A percentile compares a stretch with the other conserved stretches of the same genome.
phyloP scores from a whole-genome alignment of 805 yeast genomes.

The Candida namnaoensis region DNA sequence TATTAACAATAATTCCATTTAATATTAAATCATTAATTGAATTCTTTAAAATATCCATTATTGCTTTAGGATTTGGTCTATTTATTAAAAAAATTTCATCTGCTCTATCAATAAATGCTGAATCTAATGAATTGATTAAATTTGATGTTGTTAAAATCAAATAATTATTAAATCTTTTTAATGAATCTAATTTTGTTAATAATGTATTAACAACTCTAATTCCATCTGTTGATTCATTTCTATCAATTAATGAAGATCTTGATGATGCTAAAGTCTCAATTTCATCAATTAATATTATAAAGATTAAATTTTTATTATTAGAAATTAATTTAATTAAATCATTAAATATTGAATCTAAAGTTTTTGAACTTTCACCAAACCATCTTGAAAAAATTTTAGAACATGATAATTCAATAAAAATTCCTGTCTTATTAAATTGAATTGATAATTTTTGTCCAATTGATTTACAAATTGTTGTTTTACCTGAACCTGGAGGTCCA shows the following conservation, averaged over 20 bases:
- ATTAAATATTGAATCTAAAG: constrained; percentile 25
- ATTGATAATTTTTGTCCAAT: constrained; percentile 31
- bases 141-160: constrained; percentile 34
- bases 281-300: constrained; percentile 35
- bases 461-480: constrained; percentile 32
- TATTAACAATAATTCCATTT: constrained; percentile 6
- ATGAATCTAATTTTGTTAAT: constrained; percentile 30
- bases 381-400: constrained; percentile 35
- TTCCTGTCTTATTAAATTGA: constrained; percentile 15
- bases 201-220: constrained; percentile 35
- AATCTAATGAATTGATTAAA: constrained; percentile 26
- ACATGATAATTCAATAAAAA: constrained; percentile 32
- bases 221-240: constrained; percentile 33
- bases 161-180: constrained; percentile 25
- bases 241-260: constrained; percentile 22
- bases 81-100: constrained; percentile 27
- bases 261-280: constrained; percentile 36
- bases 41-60: constrained; percentile 20
- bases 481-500: constrained; percentile 42
- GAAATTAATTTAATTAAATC: constrained; percentile 20
- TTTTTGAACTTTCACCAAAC: constrained; percentile 37
- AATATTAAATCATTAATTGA: constrained; percentile 18
- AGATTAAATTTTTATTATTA: constrained; percentile 11
- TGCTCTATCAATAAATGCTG: constrained; percentile 35
- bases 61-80: constrained; percentile 23